phyloP scores from a whole-genome alignment of 1,284 basidiomycete species.

The Rhodofomes roseus region DNA sequence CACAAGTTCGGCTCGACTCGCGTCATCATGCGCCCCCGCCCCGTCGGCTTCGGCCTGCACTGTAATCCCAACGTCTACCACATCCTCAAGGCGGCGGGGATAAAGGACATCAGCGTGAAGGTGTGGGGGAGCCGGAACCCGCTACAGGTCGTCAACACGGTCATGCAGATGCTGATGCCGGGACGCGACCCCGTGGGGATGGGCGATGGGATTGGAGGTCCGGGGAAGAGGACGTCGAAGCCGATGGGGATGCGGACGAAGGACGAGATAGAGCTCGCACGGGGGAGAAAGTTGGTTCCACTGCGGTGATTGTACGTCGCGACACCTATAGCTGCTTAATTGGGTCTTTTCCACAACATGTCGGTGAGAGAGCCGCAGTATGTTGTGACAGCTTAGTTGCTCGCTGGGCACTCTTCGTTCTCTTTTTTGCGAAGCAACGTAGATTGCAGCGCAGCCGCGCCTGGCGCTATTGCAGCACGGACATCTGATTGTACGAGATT shows the following conservation, averaged over 20 bases:
- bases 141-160: slow-evolving; percentile 57
- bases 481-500: too few species aligned
- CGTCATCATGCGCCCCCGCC: slow-evolving; percentile 83
- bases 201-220: slow-evolving; percentile 75
- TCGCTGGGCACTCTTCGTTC: too few species aligned
- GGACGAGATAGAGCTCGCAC: slow-evolving; percentile 64
- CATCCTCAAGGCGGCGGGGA: slow-evolving; percentile 88
- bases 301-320: slow-evolving; percentile 1
- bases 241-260: slow-evolving; percentile 65
- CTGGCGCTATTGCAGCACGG: too few species aligned
- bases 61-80: slow-evolving; percentile 89
- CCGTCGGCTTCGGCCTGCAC: slow-evolving; percentile 90
- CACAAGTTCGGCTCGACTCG: slow-evolving; percentile 85
- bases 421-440: too few species aligned
- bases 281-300: slow-evolving; percentile 45
- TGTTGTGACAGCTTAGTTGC: too few species aligned
- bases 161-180: slow-evolving; percentile 63
- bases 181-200: slow-evolving; percentile 72
- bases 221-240: slow-evolving; percentile 62
- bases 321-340: background rate
- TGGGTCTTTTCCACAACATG: background rate
- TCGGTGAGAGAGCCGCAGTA: too few species aligned
- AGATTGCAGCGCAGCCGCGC: too few species aligned
- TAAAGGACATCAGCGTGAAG: slow-evolving; percentile 92
- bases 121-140: slow-evolving; percentile 91